These are phyloP conservation scores for Zea luxurians DNA, from an alignment of 176 grass and related monocot species.

Conservation along the genomic window DNA sequence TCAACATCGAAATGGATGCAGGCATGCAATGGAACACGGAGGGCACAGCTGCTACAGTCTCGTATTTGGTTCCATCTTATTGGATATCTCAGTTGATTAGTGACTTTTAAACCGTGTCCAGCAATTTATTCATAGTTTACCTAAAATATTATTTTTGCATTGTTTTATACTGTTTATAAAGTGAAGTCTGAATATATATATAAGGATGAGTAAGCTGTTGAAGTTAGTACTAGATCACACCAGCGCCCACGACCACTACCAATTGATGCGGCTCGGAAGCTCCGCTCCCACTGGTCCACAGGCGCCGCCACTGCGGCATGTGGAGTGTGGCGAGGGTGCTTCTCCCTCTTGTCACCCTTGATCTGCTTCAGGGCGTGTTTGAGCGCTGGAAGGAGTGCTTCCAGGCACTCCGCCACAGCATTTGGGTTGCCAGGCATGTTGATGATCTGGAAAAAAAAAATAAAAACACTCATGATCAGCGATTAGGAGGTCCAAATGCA, in stretches of 20 bases:
- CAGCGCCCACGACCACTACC: conserved; percentile 37
- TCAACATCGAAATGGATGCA: not conserved
- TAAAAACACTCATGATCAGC: conserved; percentile 1
- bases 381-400: conserved; percentile 66
- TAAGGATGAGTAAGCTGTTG: no score
- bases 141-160: no score
- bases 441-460: conserved; percentile 57
- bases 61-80: not conserved
- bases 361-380: conserved; percentile 85
- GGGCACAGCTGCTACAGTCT: not conserved
- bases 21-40: not conserved
- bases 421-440: conserved; percentile 99
- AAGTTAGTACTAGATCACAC: conserved; percentile 25
- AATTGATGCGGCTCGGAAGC: conserved; percentile 49
- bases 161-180: no score
- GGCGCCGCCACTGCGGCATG: conserved; percentile 47
- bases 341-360: conserved; percentile 89
- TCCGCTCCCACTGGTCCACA: conserved; percentile 75
- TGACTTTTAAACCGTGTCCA: not conserved
- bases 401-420: conserved; percentile 81
- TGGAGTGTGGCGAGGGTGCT: conserved; percentile 71
- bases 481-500: not conserved
- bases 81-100: no score
- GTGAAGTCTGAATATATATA: no score
- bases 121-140: no score